A percentile compares a stretch with the other conserved stretches of the same genome.
phyloP scores from a whole-genome alignment of 768 basidiomycete genomes.

The Psilocybe subaeruginosa region DNA sequence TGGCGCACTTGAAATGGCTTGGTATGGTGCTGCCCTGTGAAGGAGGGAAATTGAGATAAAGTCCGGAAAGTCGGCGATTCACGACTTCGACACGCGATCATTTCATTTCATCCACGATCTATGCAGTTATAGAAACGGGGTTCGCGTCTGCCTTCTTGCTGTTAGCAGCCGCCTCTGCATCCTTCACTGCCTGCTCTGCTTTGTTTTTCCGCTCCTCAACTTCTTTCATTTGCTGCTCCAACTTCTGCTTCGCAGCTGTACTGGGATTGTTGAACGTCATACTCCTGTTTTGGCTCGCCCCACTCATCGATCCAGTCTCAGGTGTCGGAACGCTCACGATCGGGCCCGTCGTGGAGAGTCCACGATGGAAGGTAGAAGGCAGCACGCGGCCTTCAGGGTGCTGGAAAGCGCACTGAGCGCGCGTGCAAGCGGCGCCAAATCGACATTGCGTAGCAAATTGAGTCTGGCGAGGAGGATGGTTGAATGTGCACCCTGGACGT shows the following conservation, averaged over 20 bases:
- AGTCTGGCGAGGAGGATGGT: conserved; percentile 57
- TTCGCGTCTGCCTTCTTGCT: conserved; percentile 66
- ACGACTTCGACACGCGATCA: neutral
- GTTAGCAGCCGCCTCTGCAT: conserved; percentile 55
- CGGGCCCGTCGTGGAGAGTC: conserved; percentile 61
- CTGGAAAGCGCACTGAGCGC: conserved; percentile 84
- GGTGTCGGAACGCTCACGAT: conserved; percentile 64
- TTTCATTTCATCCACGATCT: conserved; percentile 1
- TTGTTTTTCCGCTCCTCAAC: conserved; percentile 66
- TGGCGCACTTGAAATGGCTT: neutral
- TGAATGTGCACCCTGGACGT: conserved; percentile 67
- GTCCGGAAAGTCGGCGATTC: neutral
- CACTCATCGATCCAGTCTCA: conserved; percentile 68
- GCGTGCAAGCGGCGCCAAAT: conserved; percentile 86
- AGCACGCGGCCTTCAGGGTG: conserved; percentile 89
- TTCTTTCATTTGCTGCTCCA: conserved; percentile 53
- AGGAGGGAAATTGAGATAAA: neutral
- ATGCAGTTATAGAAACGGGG: conserved; percentile 49
- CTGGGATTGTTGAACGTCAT: conserved; percentile 66
- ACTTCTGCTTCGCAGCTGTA: conserved; percentile 49
- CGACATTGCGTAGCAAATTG: conserved; percentile 66
- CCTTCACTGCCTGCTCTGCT: conserved; percentile 67
- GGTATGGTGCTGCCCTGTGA: neutral
- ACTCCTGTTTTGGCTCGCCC: conserved; percentile 66
- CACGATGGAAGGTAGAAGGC: conserved; percentile 81